Evolutionary conservation across 2,329 filamentous ascomycete genomes (phyloP).

Genomic region (Fusarium sp.): DNA sequence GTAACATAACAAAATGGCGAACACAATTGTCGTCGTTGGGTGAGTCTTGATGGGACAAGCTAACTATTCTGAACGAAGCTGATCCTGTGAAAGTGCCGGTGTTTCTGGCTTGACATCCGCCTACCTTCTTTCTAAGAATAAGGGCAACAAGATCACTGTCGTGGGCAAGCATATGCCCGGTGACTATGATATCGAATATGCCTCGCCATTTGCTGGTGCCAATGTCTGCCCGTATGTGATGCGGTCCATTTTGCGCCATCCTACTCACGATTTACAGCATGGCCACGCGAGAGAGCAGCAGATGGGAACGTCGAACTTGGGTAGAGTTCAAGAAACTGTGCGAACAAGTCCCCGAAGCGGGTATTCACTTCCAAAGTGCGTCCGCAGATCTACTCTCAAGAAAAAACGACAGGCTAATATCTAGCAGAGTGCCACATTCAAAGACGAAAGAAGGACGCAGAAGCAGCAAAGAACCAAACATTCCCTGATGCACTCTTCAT

Average conservation of each 20-base stretch:
- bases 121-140: conserved; percentile 55
- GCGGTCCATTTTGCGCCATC: not conserved
- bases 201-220: conserved; percentile 87
- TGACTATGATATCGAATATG: conserved; percentile 90
- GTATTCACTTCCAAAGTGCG: conserved; percentile 78
- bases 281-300: conserved; percentile 51
- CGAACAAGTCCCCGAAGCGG: conserved; percentile 75
- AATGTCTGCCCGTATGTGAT: conserved; percentile 77
- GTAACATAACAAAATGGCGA: conserved; percentile 37
- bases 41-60: conserved; percentile 24
- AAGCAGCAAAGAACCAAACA: conserved; percentile 32
- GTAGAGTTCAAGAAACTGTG: conserved; percentile 67
- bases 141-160: conserved; percentile 66
- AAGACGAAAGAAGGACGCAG: conserved; percentile 69
- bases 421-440: conserved; percentile 56
- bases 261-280: conserved; percentile 49
- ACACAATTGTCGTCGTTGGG: conserved; percentile 48
- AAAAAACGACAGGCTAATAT: not conserved
- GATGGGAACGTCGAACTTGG: conserved; percentile 72
- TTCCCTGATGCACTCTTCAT: conserved; percentile 70
- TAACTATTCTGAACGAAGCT: not conserved
- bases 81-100: conserved; percentile 50
- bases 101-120: conserved; percentile 62
- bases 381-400: not conserved
- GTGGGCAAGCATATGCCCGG: conserved; percentile 91